Evolutionary conservation across 345 rosid genomes (phyloP).

Genomic region (Citrus hindsii): DNA sequence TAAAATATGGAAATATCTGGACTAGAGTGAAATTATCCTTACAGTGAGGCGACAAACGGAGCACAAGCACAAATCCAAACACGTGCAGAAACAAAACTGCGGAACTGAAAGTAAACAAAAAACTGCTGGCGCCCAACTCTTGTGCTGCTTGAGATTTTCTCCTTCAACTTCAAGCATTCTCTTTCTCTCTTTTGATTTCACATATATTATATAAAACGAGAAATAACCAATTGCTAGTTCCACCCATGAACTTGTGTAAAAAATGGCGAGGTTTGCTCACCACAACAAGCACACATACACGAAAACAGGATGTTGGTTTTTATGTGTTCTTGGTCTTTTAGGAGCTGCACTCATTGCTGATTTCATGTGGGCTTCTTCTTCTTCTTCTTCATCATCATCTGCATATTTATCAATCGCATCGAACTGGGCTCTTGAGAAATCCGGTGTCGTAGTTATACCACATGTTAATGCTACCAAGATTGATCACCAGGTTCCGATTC

Average conservation of each 20-base stretch:
- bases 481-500: conserved; percentile 25
- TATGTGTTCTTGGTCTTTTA: conserved; percentile 32
- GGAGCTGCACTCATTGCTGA: conserved; percentile 39
- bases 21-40: no score
- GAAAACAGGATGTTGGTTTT: conserved; percentile 26
- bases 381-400: background rate
- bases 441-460: conserved; percentile 25
- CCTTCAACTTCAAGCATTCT: background rate
- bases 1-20: no score
- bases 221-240: no score
- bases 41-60: no score
- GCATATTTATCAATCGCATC: conserved; percentile 32
- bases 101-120: background rate
- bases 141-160: conserved; percentile 1
- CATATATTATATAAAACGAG: background rate
- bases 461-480: background rate
- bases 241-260: no score
- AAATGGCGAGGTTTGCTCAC: conserved; percentile 36
- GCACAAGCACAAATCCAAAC: no score
- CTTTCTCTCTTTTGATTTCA: conserved; percentile 4
- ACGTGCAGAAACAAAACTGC: background rate
- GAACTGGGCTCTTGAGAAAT: conserved; percentile 36
- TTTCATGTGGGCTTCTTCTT: conserved; percentile 42
- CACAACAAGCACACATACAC: conserved; percentile 25
- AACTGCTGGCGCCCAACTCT: conserved; percentile 66